Evolutionary conservation across 306 rosid genomes (phyloP).

Genomic region (Casuarina glauca): DNA sequence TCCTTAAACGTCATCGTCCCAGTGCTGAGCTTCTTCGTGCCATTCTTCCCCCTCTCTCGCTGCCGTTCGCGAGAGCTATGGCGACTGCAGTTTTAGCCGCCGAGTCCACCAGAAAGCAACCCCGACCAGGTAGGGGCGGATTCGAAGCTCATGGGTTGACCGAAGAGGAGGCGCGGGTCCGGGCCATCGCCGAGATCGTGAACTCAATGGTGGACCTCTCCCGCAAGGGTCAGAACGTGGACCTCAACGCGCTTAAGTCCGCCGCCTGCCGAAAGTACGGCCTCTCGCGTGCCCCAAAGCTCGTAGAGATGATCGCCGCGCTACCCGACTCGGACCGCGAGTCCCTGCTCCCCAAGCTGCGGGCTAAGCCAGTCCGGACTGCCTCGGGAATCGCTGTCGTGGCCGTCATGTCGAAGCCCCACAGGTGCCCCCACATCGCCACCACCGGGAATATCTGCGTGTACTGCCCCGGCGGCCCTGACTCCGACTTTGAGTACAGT

Average conservation of each 20-base stretch:
- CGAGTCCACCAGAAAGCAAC: constrained; percentile 57
- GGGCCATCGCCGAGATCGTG: constrained; percentile 93
- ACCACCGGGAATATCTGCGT: constrained; percentile 96
- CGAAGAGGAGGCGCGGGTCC: constrained; percentile 90
- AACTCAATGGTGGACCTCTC: constrained; percentile 90
- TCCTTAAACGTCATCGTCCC: not conserved
- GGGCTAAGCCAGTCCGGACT: constrained; percentile 94
- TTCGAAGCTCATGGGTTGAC: constrained; percentile 78
- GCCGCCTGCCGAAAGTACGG: constrained; percentile 96
- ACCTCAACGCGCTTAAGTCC: constrained; percentile 86
- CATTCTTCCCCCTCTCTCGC: not conserved
- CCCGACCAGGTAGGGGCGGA: constrained; percentile 88
- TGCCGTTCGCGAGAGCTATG: constrained; percentile 30
- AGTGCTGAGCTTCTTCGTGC: not conserved
- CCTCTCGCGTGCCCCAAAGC: constrained; percentile 92
- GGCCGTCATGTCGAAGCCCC: constrained; percentile 98
- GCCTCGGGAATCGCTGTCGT: constrained; percentile 96
- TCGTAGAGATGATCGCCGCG: constrained; percentile 95
- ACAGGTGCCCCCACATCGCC: constrained; percentile 94
- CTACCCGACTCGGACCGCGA: constrained; percentile 86
- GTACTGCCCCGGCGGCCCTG: constrained; percentile 96
- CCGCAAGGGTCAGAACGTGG: constrained; percentile 79
- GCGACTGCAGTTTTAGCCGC: constrained; percentile 58
- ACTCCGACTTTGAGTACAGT: constrained; percentile 93
- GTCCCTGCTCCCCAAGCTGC: constrained; percentile 82